Conservation (phyloP, 331 rosid species). For the Malus hybrid region DNA sequence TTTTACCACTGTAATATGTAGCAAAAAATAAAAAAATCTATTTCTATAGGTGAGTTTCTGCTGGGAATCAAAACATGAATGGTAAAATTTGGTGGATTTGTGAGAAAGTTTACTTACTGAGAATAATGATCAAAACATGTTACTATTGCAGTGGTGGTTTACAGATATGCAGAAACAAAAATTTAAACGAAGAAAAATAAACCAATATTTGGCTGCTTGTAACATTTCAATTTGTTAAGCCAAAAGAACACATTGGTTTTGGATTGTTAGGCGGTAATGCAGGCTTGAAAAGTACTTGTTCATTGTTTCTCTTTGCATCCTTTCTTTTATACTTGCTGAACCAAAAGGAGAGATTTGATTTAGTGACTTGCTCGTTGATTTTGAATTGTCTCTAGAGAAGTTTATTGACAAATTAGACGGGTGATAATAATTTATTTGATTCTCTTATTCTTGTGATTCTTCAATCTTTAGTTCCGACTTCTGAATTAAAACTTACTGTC, state of each 20-base stretch:
- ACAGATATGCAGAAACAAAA: not conserved
- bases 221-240: not conserved
- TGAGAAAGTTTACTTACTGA: not conserved
- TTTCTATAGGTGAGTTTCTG: not conserved
- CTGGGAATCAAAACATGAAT: not conserved
- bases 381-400: not conserved
- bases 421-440: not conserved
- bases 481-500: conserved; percentile 10
- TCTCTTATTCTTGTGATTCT: not conserved
- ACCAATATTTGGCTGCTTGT: not conserved
- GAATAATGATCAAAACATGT: not conserved
- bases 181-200: not conserved
- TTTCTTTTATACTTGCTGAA: not conserved
- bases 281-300: not conserved
- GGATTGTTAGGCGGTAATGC: not conserved
- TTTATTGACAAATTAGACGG: not conserved
- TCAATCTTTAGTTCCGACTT: not conserved
- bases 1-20: not conserved
- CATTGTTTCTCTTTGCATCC: not conserved
- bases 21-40: not conserved
- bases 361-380: not conserved
- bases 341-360: not conserved
- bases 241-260: not conserved
- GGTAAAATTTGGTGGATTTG: not conserved
- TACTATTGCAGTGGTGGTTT: not conserved